Conservation (phyloP, 2,329 filamentous ascomycete genomes). For the Colletotrichum caudatum region DNA sequence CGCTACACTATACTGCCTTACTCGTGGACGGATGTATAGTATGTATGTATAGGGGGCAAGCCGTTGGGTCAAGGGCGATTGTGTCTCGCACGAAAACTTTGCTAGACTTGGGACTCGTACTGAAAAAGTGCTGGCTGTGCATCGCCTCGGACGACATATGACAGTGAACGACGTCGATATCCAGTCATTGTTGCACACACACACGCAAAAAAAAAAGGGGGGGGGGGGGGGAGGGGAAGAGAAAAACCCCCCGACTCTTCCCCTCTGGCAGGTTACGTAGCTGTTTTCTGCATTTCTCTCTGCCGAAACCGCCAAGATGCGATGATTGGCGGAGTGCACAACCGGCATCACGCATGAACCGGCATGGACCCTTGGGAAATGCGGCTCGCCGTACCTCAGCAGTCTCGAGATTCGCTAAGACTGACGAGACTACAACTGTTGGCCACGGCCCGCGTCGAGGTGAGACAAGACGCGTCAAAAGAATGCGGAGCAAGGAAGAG, state of each 20-base stretch:
- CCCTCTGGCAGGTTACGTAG: neutral
- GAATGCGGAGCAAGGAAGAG: neutral
- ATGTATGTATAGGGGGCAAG: neutral
- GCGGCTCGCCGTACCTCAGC: conserved; percentile 18
- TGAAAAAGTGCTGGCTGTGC: conserved; percentile 4
- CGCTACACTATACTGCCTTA: neutral
- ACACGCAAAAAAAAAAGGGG: too few species aligned
- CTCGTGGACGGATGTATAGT: conserved; percentile 2
- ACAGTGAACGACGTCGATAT: neutral
- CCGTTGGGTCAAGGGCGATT: neutral
- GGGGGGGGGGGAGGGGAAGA: too few species aligned
- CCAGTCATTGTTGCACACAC: neutral
- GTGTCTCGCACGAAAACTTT: neutral
- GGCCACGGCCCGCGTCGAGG: conserved; percentile 18
- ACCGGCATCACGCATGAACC: neutral
- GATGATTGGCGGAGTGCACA: neutral
- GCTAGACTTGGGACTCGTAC: conserved; percentile 7
- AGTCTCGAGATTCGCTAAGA: conserved; percentile 7
- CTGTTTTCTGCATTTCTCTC: neutral
- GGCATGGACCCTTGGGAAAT: conserved; percentile 9
- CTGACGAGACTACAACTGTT: conserved; percentile 8
- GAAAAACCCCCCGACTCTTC: neutral
- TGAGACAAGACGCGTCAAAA: conserved; percentile 36
- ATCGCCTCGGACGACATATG: conserved; percentile 1
- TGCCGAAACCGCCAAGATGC: neutral